Percentiles rank a stretch among this genome's conserved stretches.
These are phyloP conservation scores for Xylaria multiplex DNA, from an alignment of 2,329 filamentous ascomycete species.

Conservation along the genomic window DNA sequence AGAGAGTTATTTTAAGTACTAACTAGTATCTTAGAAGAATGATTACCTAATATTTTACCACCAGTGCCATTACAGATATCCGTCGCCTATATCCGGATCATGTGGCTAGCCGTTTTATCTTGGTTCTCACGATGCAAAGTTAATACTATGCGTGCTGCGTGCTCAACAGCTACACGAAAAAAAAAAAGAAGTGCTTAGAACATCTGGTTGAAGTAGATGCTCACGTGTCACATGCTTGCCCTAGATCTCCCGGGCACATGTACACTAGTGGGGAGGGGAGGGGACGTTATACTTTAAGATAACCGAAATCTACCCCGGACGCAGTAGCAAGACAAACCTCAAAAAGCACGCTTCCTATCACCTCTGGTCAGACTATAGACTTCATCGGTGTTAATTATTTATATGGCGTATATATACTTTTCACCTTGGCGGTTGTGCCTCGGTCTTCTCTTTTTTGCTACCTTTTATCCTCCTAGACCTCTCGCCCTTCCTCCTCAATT, in stretches of 20 bases:
- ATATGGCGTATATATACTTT: no score
- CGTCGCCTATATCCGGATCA: neutral
- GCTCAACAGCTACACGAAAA: neutral
- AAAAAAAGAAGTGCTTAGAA: neutral
- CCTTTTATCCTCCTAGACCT: no score
- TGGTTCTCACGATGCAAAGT: neutral
- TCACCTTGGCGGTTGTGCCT: no score
- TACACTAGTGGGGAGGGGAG: neutral
- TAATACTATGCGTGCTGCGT: no score
- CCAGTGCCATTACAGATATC: neutral
- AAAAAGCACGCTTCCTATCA: no score
- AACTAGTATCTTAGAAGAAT: no score
- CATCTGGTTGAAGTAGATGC: neutral
- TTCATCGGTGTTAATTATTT: no score
- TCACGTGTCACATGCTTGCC: neutral
- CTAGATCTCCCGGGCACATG: neutral
- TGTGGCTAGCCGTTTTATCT: neutral
- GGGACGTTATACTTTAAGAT: neutral
- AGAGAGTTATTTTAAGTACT: neutral
- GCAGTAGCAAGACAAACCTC: neutral
- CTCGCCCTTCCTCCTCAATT: no score
- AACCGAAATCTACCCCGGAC: neutral
- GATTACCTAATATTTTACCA: neutral
- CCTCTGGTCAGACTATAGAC: no score
- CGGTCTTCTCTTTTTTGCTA: no score